phyloP scores from a whole-genome alignment of 1,284 basidiomycete genomes.

The Uromyces viciae-fabae region DNA sequence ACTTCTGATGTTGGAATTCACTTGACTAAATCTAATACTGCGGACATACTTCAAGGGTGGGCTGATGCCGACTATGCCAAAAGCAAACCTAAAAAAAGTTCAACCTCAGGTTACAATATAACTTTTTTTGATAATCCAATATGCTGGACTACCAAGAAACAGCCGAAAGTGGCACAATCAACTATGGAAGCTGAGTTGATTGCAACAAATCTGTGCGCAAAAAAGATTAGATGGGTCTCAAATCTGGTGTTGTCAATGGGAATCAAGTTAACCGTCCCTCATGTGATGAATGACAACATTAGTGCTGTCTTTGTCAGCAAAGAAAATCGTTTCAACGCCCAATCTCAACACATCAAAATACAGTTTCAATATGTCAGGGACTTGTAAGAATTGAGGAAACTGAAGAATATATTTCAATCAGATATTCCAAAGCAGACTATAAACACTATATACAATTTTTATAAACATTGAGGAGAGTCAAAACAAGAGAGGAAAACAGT shows the following conservation, averaged over 20 bases:
- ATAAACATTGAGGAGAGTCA: too few relatives aligned
- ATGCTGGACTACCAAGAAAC: constrained; percentile 4
- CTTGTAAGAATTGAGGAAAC: not conserved
- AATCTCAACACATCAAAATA: not conserved
- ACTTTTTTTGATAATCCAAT: not conserved
- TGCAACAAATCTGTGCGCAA: not conserved
- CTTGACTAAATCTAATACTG: not conserved
- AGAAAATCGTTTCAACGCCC: not conserved
- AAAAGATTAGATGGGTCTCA: not conserved
- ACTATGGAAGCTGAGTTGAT: not conserved
- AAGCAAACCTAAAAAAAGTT: not conserved
- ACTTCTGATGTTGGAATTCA: not conserved
- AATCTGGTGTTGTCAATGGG: not conserved
- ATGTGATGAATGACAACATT: not conserved
- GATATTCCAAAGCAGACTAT: too few relatives aligned
- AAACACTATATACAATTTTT: too few relatives aligned
- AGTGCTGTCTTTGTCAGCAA: not conserved
- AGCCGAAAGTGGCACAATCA: not conserved
- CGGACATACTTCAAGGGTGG: not conserved
- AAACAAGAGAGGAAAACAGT: too few relatives aligned
- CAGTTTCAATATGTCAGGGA: not conserved
- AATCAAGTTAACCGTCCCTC: not conserved
- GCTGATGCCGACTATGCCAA: not conserved
- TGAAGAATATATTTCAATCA: not conserved
- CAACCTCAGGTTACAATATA: not conserved